Percentiles rank a stretch among this genome's conserved stretches.
These are phyloP conservation scores for Salix udensis DNA, from an alignment of 345 rosid species.

Conservation along the genomic window DNA sequence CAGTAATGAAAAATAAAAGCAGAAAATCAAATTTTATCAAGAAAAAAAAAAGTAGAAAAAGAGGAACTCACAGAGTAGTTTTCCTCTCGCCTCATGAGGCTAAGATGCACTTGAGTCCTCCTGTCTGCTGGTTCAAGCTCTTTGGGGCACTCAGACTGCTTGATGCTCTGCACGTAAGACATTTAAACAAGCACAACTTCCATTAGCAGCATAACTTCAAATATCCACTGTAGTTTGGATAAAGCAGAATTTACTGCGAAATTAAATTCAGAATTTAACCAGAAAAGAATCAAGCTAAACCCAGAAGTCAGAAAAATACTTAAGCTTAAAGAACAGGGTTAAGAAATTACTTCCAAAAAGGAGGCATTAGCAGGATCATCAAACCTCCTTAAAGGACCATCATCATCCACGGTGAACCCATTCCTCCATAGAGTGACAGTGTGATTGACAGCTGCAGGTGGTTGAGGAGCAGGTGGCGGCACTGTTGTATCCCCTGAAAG, in stretches of 20 bases:
- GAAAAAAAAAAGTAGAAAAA: not conserved
- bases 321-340: not conserved
- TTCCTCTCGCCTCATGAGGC: constrained; percentile 69
- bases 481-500: constrained; percentile 65
- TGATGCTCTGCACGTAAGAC: constrained; percentile 60
- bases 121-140: constrained; percentile 72
- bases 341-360: constrained; percentile 66
- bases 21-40: not conserved
- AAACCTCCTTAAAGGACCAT: constrained; percentile 73
- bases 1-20: not conserved
- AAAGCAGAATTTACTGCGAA: not conserved
- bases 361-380: constrained; percentile 75
- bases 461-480: constrained; percentile 46
- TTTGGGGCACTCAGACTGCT: constrained; percentile 65
- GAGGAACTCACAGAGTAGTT: constrained; percentile 44
- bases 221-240: not conserved
- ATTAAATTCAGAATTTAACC: not conserved
- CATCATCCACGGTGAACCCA: constrained; percentile 90
- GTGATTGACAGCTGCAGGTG: constrained; percentile 57
- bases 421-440: constrained; percentile 80
- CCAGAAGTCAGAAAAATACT: not conserved
- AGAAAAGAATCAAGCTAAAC: not conserved
- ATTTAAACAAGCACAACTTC: constrained; percentile 1
- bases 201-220: not conserved
- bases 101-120: constrained; percentile 61